Percentiles rank a stretch among this genome's conserved stretches.
Conservation (phyloP, 179 eudicot genomes). For the Beta macrorhiza region DNA sequence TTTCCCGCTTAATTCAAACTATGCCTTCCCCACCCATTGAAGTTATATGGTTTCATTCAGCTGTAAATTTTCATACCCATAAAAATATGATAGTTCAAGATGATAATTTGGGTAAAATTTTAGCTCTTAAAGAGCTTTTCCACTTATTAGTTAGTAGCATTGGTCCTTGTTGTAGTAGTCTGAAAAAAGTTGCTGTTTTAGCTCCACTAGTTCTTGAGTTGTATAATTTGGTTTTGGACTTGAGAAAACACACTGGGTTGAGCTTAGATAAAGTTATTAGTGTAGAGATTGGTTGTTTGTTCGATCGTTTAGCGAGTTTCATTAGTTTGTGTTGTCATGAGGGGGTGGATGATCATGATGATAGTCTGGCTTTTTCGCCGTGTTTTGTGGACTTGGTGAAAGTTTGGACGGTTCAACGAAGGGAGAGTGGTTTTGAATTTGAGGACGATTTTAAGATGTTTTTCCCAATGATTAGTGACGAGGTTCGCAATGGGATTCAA, state of each 20-base stretch:
- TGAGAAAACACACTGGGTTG: slow-evolving; percentile 28
- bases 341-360: slow-evolving; percentile 34
- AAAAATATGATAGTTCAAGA: slow-evolving; percentile 21
- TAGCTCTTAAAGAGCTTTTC: slow-evolving; percentile 57
- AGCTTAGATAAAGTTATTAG: slow-evolving; percentile 26
- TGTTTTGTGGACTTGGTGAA: slow-evolving; percentile 60
- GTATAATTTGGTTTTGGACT: slow-evolving; percentile 38
- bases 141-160: slow-evolving; percentile 58
- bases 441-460: slow-evolving; percentile 57
- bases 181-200: slow-evolving; percentile 54
- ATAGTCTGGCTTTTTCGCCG: slow-evolving; percentile 29
- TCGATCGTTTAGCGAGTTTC: slow-evolving; percentile 52
- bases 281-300: slow-evolving; percentile 46
- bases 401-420: slow-evolving; percentile 55
- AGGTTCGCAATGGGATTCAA: slow-evolving; percentile 33
- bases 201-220: slow-evolving; percentile 62
- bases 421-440: slow-evolving; percentile 35
- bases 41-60: slow-evolving; percentile 74
- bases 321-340: slow-evolving; percentile 53
- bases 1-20: slow-evolving; percentile 61
- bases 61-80: slow-evolving; percentile 56
- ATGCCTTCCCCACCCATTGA: slow-evolving; percentile 80
- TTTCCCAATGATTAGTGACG: slow-evolving; percentile 53
- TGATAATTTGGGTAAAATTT: slow-evolving; percentile 31
- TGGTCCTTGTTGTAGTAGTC: slow-evolving; percentile 38